Percentiles rank a stretch among this genome's conserved stretches.
These are phyloP conservation scores for Talaromyces proteolyticus DNA, from an alignment of 495 filamentous ascomycete genomes.

Conservation along the genomic window DNA sequence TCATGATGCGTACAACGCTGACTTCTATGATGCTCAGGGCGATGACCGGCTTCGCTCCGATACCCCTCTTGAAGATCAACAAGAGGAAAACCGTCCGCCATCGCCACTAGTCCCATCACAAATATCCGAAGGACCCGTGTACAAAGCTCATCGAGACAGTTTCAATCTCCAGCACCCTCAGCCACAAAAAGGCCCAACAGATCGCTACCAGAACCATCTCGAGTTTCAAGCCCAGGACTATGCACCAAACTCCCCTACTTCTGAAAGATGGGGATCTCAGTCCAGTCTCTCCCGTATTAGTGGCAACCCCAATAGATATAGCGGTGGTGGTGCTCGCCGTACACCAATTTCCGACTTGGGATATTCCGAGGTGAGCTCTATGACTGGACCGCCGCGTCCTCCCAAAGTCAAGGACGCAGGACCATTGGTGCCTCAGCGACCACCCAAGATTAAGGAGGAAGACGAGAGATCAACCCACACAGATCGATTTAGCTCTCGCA, in stretches of 20 bases:
- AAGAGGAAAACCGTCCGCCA: constrained; percentile 47
- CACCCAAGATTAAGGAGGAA: constrained; percentile 34
- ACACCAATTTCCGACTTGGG: constrained; percentile 49
- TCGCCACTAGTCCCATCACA: constrained; percentile 58
- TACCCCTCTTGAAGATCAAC: constrained; percentile 48
- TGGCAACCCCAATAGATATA: constrained; percentile 33
- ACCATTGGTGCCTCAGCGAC: constrained; percentile 42
- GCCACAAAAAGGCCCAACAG: constrained; percentile 75
- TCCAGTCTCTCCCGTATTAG: constrained; percentile 38
- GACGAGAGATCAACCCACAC: constrained; percentile 29
- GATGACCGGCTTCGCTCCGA: constrained; percentile 68
- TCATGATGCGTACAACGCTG: constrained; percentile 51
- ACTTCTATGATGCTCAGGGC: constrained; percentile 58
- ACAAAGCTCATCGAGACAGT: constrained; percentile 84
- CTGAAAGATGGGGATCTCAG: constrained; percentile 69
- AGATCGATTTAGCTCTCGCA: constrained; percentile 36
- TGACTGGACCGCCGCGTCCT: constrained; percentile 36
- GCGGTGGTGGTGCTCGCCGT: constrained; percentile 35
- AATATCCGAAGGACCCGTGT: constrained; percentile 80
- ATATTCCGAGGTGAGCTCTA: constrained; percentile 39
- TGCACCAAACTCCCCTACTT: constrained; percentile 61
- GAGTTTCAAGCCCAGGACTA: constrained; percentile 75
- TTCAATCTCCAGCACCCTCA: constrained; percentile 88
- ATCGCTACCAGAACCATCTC: constrained; percentile 72
- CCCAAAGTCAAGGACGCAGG: constrained; percentile 49